Evolutionary conservation across 768 basidiomycete genomes (phyloP), one percentile per base, ranked within the genome.

Genomic region (Trametes coccinea): DNA sequence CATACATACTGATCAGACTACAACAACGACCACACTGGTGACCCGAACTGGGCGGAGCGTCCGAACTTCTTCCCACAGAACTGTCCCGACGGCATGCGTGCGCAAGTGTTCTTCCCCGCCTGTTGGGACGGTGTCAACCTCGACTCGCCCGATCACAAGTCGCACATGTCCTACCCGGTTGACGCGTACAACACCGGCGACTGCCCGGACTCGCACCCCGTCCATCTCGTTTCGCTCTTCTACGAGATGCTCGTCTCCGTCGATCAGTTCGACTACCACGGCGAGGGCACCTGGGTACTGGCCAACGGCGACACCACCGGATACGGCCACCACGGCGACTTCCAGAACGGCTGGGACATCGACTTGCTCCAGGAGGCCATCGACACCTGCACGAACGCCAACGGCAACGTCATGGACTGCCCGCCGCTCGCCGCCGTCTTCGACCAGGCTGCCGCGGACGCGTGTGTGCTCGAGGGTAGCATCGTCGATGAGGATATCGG

Each of bases 41-140:
- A 68, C 41, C 67, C 68, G 17, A 64, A 61, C n/a, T 67, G 65
- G 60, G 66, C 65, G 27, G 67, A 67, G 51, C 67, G 67, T 7
- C 62, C 65, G 9, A 41, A 61, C 56, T 62, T 66, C 48, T 59
- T 60, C 31, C n/a, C 45, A 45, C 67, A 64, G 39, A 55, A 49
- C 6, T 73, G 74, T 51, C 66, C 70, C 13, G 53, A 66, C 30
- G 70, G 70, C 40, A 63, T 71, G 50, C 66, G 71, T n/a, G 66
- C 64, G 4, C 71, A 72, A 56, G 56, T 74, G 0, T 72, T 73
- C 62, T 73, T 77, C 69, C 72, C 70, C 10, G 57, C 63, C 37
- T 77, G 74, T 71, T 78, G 77, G 78, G 73, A 79, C 57, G 78
- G 78, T 16, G 56, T 67, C 41, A 73, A 78, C 66, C 64, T 77